phyloP scores from a whole-genome alignment of 2,329 filamentous ascomycete genomes.

The Myrmaecium sp. region DNA sequence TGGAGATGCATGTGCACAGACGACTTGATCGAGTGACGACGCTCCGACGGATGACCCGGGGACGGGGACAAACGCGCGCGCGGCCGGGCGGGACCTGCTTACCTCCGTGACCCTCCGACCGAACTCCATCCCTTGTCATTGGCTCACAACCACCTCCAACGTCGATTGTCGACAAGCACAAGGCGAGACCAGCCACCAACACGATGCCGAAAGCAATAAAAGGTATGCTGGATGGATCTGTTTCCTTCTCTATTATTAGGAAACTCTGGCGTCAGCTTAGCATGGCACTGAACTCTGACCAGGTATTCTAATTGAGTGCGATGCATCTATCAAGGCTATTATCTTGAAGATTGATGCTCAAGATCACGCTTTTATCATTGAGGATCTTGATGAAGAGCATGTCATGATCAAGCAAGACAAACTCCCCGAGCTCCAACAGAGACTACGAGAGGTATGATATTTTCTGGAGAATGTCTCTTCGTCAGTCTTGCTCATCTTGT shows the following conservation, averaged over 20 bases:
- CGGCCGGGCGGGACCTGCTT: too few relatives aligned
- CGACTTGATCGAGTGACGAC: too few relatives aligned
- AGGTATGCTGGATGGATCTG: constrained; percentile 1
- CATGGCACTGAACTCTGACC: too few relatives aligned
- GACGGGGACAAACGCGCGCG: too few relatives aligned
- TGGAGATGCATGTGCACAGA: too few relatives aligned
- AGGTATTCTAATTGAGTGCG: constrained; percentile 65
- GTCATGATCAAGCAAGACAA: constrained; percentile 61
- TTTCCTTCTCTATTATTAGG: not conserved
- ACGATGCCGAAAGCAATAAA: constrained; percentile 3
- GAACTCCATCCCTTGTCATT: too few relatives aligned
- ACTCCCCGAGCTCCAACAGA: constrained; percentile 47
- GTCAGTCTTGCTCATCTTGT: not conserved
- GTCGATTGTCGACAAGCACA: not conserved
- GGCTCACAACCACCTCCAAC: too few relatives aligned
- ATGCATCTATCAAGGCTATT: constrained; percentile 77
- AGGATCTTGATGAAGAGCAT: constrained; percentile 63
- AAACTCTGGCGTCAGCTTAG: too few relatives aligned
- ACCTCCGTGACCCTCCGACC: too few relatives aligned
- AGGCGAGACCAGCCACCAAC: too few relatives aligned
- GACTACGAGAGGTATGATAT: constrained; percentile 45
- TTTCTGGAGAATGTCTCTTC: not conserved
- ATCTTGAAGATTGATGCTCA: constrained; percentile 59
- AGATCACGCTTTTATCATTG: constrained; percentile 56
- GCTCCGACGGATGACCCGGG: too few relatives aligned